Evolutionary conservation across 306 rosid species (phyloP).

Genomic region (Macrotyloma uniflorum): DNA sequence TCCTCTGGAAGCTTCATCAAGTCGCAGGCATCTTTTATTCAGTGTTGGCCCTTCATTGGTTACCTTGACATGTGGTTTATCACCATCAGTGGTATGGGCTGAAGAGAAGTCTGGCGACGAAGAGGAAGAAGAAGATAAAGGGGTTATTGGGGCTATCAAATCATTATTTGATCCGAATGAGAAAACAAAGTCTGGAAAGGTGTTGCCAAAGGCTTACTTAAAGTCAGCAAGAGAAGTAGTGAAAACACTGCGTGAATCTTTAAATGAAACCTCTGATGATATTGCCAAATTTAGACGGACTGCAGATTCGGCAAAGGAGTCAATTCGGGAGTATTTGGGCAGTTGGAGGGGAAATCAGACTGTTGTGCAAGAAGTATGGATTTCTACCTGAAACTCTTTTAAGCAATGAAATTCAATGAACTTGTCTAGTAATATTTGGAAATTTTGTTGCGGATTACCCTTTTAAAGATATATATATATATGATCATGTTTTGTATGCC

Average conservation of each 20-base stretch:
- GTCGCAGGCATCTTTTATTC: slow-evolving; percentile 57
- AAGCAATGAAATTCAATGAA: slow-evolving; percentile 18
- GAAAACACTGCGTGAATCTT: slow-evolving; percentile 80
- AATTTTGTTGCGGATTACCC: slow-evolving; percentile 1
- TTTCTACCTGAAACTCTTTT: neutral
- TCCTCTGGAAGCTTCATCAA: slow-evolving; percentile 46
- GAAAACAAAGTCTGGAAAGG: slow-evolving; percentile 74
- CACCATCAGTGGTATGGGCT: slow-evolving; percentile 54
- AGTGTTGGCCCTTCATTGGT: slow-evolving; percentile 48
- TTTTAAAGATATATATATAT: neutral
- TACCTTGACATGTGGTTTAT: slow-evolving; percentile 49
- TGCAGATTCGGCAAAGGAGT: slow-evolving; percentile 96
- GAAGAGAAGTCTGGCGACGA: slow-evolving; percentile 51
- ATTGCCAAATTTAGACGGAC: slow-evolving; percentile 76
- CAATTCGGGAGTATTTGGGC: slow-evolving; percentile 80
- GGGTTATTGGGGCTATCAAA: slow-evolving; percentile 66
- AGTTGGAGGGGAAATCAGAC: slow-evolving; percentile 78
- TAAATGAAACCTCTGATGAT: slow-evolving; percentile 66
- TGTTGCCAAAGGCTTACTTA: slow-evolving; percentile 85
- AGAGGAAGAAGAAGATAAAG: slow-evolving; percentile 60
- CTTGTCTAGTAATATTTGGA: neutral
- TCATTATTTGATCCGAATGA: slow-evolving; percentile 76
- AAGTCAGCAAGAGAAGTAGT: slow-evolving; percentile 82
- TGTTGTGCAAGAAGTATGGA: slow-evolving; percentile 70
- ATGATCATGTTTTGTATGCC: slow-evolving; percentile 33